These are phyloP conservation scores for Cladosporium sp. DNA, from an alignment of 2,329 filamentous ascomycete genomes.

Conservation along the genomic window DNA sequence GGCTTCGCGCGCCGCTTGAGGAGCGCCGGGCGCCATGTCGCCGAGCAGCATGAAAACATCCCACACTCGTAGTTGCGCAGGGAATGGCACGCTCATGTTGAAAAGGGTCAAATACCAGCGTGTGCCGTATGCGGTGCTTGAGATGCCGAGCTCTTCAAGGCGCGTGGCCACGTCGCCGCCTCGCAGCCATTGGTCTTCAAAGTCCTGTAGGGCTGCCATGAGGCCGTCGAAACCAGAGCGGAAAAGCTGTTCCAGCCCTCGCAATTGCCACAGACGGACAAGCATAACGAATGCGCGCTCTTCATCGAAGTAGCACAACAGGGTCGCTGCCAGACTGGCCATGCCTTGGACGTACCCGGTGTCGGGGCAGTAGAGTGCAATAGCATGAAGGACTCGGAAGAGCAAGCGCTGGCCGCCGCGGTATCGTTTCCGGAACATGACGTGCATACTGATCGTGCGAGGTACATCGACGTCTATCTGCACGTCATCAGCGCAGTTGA, in stretches of 20 bases:
- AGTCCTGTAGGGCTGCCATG: conserved; percentile 79
- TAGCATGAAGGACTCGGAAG: conserved; percentile 86
- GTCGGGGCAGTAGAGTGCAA: conserved; percentile 85
- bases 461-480: conserved; percentile 98
- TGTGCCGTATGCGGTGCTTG: conserved; percentile 89
- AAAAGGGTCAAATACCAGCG: conserved; percentile 97
- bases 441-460: conserved; percentile 87
- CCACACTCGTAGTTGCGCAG: conserved; percentile 92
- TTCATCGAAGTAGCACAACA: conserved; percentile 96
- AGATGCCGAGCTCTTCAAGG: conserved; percentile 72
- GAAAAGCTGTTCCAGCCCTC: conserved; percentile 82
- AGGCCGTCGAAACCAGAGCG: conserved; percentile 78
- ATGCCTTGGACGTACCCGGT: conserved; percentile 98
- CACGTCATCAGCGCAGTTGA: conserved; percentile 80
- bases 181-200: conserved; percentile 77
- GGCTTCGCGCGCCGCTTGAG: conserved; percentile 21
- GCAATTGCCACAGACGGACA: conserved; percentile 85
- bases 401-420: conserved; percentile 85
- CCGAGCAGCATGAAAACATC: conserved; percentile 96
- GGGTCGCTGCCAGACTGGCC: conserved; percentile 85
- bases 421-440: conserved; percentile 94
- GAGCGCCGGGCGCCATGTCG: conserved; percentile 44
- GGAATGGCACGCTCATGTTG: conserved; percentile 92
- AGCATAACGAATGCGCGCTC: conserved; percentile 94
- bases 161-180: conserved; percentile 74